Conservation (phyloP, 208 protist species). For the Lotmaria passim region DNA sequence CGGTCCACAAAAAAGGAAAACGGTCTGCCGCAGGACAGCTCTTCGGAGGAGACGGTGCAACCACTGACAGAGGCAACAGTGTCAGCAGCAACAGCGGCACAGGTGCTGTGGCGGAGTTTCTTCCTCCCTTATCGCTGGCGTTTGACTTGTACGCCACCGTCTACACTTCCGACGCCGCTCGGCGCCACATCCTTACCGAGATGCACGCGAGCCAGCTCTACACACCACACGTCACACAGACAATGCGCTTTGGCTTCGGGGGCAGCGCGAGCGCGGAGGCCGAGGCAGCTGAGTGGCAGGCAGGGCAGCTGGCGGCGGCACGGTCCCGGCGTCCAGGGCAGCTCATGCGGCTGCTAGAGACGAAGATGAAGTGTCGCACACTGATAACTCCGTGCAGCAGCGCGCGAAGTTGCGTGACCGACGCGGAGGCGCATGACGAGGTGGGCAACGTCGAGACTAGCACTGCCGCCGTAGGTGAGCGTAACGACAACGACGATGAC, state of each 20-base stretch:
- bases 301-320: conserved; percentile 2
- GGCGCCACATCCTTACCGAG: conserved; percentile 10
- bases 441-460: no score
- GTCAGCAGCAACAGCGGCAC: no score
- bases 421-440: not conserved
- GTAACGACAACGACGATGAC: no score
- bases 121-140: conserved; percentile 9
- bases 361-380: not conserved
- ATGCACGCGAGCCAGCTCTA: conserved; percentile 7
- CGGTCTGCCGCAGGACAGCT: no score
- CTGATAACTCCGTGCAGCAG: not conserved
- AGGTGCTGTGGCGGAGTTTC: not conserved
- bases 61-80: not conserved
- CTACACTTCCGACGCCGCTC: conserved; percentile 17
- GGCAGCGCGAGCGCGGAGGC: not conserved
- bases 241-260: conserved; percentile 21
- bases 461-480: no score
- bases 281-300: not conserved
- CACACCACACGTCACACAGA: conserved; percentile 23
- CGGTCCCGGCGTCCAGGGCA: conserved; percentile 11
- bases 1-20: not conserved
- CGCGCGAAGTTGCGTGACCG: not conserved
- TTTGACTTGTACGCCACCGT: conserved; percentile 21
- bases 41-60: no score
- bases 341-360: conserved; percentile 30